phyloP scores from a whole-genome alignment of 768 basidiomycete species.

The Stropharia rugosoannulata region DNA sequence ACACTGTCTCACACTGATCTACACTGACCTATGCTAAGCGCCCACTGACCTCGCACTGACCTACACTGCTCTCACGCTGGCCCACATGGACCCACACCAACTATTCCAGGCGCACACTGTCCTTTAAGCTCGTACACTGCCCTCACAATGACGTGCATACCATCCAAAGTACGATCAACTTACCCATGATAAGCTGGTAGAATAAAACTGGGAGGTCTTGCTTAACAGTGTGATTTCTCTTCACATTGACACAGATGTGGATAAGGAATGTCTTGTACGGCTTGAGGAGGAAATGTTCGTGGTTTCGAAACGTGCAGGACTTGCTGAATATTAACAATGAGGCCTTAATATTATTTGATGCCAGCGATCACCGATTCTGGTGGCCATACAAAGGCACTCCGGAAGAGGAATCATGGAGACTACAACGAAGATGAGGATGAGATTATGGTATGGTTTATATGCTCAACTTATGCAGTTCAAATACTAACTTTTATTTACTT shows the following conservation, averaged over 20 bases:
- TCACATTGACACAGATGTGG: slow-evolving; percentile 18
- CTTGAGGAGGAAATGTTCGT: slow-evolving; percentile 29
- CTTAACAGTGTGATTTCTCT: not conserved
- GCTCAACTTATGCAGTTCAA: too few species aligned
- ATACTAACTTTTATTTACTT: too few species aligned
- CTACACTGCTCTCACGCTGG: too few species aligned
- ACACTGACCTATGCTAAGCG: too few species aligned
- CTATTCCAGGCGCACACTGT: too few species aligned
- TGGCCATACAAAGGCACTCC: slow-evolving; percentile 7
- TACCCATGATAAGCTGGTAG: not conserved
- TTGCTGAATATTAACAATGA: slow-evolving; percentile 16
- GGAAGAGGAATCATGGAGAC: not conserved
- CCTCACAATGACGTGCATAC: too few species aligned
- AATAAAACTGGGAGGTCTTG: not conserved
- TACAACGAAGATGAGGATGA: not conserved
- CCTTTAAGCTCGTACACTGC: too few species aligned
- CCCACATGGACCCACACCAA: too few species aligned
- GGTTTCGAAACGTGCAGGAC: slow-evolving; percentile 10
- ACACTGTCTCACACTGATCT: too few species aligned
- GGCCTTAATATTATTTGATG: slow-evolving; percentile 21
- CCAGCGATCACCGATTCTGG: slow-evolving; percentile 14
- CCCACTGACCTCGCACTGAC: too few species aligned
- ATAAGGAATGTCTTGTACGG: slow-evolving; percentile 16
- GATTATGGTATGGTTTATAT: too few species aligned
- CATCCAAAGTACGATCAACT: not conserved